Percentiles rank a stretch among this genome's conserved stretches.
phyloP scores from a whole-genome alignment of 164 flowering plant genomes.

The Hamamelis virginiana region DNA sequence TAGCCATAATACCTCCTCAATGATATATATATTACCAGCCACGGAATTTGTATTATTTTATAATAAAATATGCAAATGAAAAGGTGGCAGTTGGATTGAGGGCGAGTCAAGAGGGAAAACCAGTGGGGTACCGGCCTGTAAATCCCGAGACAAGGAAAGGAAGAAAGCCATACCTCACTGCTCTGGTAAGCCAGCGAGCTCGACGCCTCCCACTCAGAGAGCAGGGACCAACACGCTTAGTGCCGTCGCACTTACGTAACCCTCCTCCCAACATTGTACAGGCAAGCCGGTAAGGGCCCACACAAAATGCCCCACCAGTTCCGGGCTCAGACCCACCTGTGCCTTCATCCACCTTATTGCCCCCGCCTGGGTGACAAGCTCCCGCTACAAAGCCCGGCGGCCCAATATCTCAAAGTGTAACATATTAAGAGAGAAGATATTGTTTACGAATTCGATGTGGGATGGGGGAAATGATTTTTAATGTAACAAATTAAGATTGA shows the following conservation, averaged over 20 bases:
- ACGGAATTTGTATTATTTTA: no score
- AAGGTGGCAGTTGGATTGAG: background rate
- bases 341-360: background rate
- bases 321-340: background rate
- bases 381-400: background rate
- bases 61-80: no score
- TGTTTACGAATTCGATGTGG: no score
- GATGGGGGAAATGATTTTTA: no score
- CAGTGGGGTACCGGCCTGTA: no score
- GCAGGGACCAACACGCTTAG: constrained; percentile 1
- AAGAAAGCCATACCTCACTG: background rate
- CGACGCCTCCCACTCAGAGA: background rate
- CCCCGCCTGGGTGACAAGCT: background rate
- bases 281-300: no score
- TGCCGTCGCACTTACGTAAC: background rate
- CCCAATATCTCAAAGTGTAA: no score
- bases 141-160: background rate
- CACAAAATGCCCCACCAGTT: background rate
- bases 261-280: background rate
- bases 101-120: background rate
- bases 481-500: no score
- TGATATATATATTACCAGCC: no score
- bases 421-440: no score
- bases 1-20: no score
- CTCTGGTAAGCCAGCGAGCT: background rate